Evolutionary conservation across 2,329 filamentous ascomycete species (phyloP), one percentile per base, ranked within the genome.

Genomic region (Orbilia oligospora): DNA sequence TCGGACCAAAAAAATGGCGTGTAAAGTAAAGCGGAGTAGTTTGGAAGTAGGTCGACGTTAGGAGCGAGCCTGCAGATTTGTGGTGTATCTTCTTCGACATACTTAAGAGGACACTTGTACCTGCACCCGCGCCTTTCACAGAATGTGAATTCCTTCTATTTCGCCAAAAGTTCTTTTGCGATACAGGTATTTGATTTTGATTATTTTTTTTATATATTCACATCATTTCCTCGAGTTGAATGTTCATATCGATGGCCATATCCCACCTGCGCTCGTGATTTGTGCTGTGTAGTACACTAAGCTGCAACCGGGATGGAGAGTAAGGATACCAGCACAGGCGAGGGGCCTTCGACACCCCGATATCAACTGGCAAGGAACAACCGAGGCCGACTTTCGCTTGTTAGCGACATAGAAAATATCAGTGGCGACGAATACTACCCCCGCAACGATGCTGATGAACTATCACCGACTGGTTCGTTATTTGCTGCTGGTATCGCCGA

Each of bases 371-470:
- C 58, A 22, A 55, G 58, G 48, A 48, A 36, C 27, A 55, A 9
- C n/a, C 53, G 72, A 58, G 66, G 58, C 49, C 66, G 72, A 48
- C 46, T 70, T 2, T 76, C 72, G 51, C 58, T 76, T 20, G 61
- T 76, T 44, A 76, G 72, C 58, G 72, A 76, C 49, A 71, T 71
- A 41, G 72, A 76, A 61, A 66, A 61, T 3, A 30, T 76, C 20
- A 58, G 68, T 14, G 72, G 66, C 10, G 72, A 76, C 33, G 27
- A 36, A 38, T 71, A 71, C 44, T 68, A 61, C 14, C 56, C 56
- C 2, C 56, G 56, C 30, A 5, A 61, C 20, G 55, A 61, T 22
- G 38, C 27, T 33, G 46, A 65, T 12, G 27, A 72, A 27, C 22
- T 55, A 24, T 71, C 67, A 44, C 66, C 63, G 24, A 58, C 70